Evolutionary conservation across 345 rosid genomes (phyloP), one percentile per base, ranked within the genome.

Genomic region (Melaleuca alternifolia): DNA sequence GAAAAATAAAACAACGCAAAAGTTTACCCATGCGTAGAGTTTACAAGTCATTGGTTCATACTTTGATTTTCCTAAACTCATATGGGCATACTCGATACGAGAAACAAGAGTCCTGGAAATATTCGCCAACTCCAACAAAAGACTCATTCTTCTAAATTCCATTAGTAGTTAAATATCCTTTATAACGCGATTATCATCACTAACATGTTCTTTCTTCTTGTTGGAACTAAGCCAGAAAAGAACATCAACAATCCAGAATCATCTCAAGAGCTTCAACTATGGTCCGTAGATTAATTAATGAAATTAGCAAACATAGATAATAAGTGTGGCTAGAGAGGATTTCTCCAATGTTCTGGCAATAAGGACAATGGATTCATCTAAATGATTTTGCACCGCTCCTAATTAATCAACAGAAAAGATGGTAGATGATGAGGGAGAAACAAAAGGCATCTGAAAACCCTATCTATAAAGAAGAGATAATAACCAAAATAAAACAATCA

Each of bases 381-480:
- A 71, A 71, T 12, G n/a, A 57, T 57, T 8, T 54, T 30, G 48
- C 26, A 30, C 54, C 84, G 5, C 33, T 41, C 65, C 48, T 62
- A 76, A 30, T 65, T 18, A 56, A 77, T 30, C 48, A 37, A 71
- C 81, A 37, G 14, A 71, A 44, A 37, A 71, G 81, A 71, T 37
- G 26, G 81, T 71, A 48, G 81, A 71, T 71, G 81, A 20, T 71
- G 81, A 71, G 26, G 90, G 87, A 86, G 85, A 88, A 88, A 82
- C 89, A 86, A 54, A 89, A 82, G 88, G 85, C 89, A 62, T 86
- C 87, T 84, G 85, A 85, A 88, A 88, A 75, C 87, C 89, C 84
- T 86, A 61, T 89, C 90, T 51, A 81, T 16, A 76, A 57, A 11
- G 50, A 46, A 23, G 85, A 84, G 46, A 56, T 33, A 62, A 83